These are phyloP conservation scores for Phellopilus nigrolimitatus DNA, from an alignment of 1,284 basidiomycete species.

Conservation along the genomic window DNA sequence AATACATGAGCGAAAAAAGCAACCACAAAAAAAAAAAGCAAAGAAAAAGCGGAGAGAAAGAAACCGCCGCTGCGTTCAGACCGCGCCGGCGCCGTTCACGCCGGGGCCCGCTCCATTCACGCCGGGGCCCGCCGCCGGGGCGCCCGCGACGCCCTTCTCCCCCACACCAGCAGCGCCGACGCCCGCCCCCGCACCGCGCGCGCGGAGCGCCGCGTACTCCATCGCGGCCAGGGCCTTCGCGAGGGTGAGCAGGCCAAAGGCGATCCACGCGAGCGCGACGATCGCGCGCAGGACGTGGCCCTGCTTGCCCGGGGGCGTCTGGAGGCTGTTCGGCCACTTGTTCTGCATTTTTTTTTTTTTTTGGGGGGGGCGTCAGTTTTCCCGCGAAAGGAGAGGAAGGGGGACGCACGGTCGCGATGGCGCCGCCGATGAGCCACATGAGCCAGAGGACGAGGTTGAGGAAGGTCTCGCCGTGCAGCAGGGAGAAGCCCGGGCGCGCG, in stretches of 20 bases:
- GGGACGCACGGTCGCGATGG: slow-evolving; percentile 14
- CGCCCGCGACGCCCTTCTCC: too few species aligned
- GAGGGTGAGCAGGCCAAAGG: slow-evolving; percentile 15
- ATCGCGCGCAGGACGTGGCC: slow-evolving; percentile 16
- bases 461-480: slow-evolving; percentile 9
- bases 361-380: too few species aligned
- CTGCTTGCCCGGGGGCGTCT: slow-evolving; percentile 3
- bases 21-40: too few species aligned
- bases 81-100: too few species aligned
- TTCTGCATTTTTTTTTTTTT: too few species aligned
- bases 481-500: neutral
- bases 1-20: too few species aligned
- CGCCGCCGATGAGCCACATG: slow-evolving; percentile 21
- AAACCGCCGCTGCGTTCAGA: too few species aligned
- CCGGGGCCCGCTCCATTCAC: too few species aligned
- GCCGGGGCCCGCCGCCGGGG: too few species aligned
- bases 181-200: neutral
- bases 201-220: slow-evolving; percentile 14
- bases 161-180: too few species aligned
- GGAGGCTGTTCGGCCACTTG: slow-evolving; percentile 16
- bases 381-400: too few species aligned
- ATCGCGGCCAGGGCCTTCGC: slow-evolving; percentile 9
- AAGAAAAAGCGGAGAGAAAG: too few species aligned
- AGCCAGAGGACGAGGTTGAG: slow-evolving; percentile 17
- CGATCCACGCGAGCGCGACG: slow-evolving; percentile 19